Conservation (phyloP, 2,329 filamentous ascomycete species). For the Cytospora paraplurivora region DNA sequence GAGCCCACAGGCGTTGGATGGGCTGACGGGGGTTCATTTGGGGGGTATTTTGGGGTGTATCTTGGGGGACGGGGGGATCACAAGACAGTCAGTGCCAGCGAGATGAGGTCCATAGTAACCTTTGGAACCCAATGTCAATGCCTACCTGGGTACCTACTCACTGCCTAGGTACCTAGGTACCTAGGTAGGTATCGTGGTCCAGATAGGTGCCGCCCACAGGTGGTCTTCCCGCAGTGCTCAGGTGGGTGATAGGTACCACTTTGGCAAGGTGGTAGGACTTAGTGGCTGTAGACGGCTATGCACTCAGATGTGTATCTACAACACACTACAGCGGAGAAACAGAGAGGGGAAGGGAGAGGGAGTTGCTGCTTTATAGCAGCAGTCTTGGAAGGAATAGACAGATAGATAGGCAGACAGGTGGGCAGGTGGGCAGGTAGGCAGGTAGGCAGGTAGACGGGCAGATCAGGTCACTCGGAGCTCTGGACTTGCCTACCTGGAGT, state of each 20-base stretch:
- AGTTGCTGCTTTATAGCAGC: background rate
- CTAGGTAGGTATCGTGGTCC: too few species aligned
- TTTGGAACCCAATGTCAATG: background rate
- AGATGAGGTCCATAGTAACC: background rate
- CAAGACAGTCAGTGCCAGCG: slow-evolving; percentile 28
- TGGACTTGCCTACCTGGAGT: background rate
- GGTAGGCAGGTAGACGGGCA: background rate
- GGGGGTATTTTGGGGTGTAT: too few species aligned
- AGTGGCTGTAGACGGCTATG: too few species aligned
- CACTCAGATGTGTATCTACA: too few species aligned
- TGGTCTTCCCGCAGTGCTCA: too few species aligned
- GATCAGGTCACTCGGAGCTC: background rate
- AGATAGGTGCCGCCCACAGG: too few species aligned
- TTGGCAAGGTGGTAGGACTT: background rate
- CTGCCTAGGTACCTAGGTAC: background rate
- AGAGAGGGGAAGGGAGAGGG: background rate
- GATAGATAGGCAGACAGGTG: background rate
- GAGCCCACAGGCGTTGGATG: slow-evolving; percentile 16
- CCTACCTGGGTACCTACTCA: too few species aligned
- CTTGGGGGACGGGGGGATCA: slow-evolving; percentile 21
- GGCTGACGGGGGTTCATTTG: slow-evolving; percentile 1
- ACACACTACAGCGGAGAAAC: background rate
- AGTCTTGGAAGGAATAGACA: background rate
- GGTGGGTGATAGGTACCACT: background rate
- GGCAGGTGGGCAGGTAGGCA: background rate